Evolutionary conservation across 352 stramenopile genomes (phyloP).

Genomic region (Phytophthora idaei): DNA sequence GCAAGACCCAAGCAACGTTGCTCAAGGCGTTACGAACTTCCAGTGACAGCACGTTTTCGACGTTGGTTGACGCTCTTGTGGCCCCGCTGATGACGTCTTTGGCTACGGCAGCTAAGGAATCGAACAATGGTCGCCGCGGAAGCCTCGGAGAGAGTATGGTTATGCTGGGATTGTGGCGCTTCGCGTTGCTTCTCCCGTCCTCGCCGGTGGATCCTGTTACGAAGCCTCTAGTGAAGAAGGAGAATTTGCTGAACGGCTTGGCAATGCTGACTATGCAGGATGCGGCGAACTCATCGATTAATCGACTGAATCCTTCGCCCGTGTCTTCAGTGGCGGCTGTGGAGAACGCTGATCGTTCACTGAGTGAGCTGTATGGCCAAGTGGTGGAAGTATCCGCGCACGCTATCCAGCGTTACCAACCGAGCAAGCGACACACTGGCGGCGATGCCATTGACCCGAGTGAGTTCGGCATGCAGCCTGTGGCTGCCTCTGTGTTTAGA

Average conservation of each 20-base stretch:
- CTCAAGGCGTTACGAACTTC: conserved; percentile 44
- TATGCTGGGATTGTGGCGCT: conserved; percentile 92
- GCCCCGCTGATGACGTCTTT: conserved; percentile 38
- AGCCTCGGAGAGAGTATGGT: conserved; percentile 82
- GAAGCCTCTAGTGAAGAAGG: conserved; percentile 94
- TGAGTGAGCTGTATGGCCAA: conserved; percentile 27
- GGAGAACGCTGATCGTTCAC: conserved; percentile 15
- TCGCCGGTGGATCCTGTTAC: conserved; percentile 96
- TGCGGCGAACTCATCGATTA: conserved; percentile 60
- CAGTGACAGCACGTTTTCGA: conserved; percentile 39
- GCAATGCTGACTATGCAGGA: conserved; percentile 69
- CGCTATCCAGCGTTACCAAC: conserved; percentile 62
- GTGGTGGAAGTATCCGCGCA: conserved; percentile 42
- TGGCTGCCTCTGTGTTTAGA: conserved; percentile 58
- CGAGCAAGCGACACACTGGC: conserved; percentile 17
- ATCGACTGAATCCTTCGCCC: conserved; percentile 57
- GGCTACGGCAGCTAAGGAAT: conserved; percentile 10
- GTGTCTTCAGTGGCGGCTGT: conserved; percentile 24
- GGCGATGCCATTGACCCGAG: conserved; percentile 17
- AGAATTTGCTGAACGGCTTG: conserved; percentile 90
- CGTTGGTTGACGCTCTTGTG: conserved; percentile 50
- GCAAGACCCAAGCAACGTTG: conserved; percentile 24
- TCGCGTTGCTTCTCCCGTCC: conserved; percentile 93
- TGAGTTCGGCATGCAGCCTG: conserved; percentile 31
- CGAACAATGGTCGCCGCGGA: background rate